Base-by-base conservation (phyloP, 2,329 filamentous ascomycete species). In the Knoxdaviesia capensis region DNA sequence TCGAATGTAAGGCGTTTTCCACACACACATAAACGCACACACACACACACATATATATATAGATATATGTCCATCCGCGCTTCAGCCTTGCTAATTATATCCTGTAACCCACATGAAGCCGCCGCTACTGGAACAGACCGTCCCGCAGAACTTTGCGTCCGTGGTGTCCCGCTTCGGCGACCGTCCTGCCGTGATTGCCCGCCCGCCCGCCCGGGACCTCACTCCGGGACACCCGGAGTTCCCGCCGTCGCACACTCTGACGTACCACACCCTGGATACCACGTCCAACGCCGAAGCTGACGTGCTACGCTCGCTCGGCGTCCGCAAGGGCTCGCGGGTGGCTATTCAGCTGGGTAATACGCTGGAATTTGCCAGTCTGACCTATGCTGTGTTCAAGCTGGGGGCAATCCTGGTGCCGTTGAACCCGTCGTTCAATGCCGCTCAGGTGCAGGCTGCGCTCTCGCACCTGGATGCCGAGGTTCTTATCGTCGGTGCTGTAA, bases 321-420 rank as follows among this genome's bases (percentile, higher is more conserved):
- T 94, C 1, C 66, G 62, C 46, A 92, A 87, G 53, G 86, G 85
- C 5, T 80, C 92, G 54, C 71, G 85, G 32, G 82, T 96, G 7
- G 87, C 83, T 9, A 75, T 94, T 30, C 88, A 79, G 46, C 62
- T 94, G 41, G 88, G 88, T 10, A 96, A 94, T 58, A 78, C 76
- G 36, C 64, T 79, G 50, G 86, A 94, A 57, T 88, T 84, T 55
- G 84, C 83, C 3, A 77, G 79, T 40, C 69, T 90, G 20, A 88
- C 80, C 5, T 96, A 96, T 59, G 87, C 87, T 1, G 58, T 90
- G 43, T 94, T 88, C 65, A 96, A 96, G 59, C 69, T 96, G 7
- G 90, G 90, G n/a, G 88, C 84, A 29, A 74, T 96, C 41, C 65
- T 96, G 47, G 87, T 93, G n/a, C 90, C 88, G 0, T 62, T 96